These are phyloP conservation scores for Fraxinus greggii DNA, from an alignment of 305 asterid species.

Conservation along the genomic window DNA sequence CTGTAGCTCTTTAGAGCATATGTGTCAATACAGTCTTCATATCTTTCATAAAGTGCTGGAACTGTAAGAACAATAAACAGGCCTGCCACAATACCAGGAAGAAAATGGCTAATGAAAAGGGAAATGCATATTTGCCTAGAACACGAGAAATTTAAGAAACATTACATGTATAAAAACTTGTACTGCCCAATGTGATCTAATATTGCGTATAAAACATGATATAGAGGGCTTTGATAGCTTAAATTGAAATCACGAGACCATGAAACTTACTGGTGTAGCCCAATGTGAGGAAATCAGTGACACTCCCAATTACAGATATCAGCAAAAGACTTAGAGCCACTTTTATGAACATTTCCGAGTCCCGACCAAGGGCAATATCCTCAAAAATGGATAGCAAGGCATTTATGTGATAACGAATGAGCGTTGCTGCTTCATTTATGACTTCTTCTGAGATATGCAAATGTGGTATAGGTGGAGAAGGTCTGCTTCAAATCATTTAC, in stretches of 20 bases:
- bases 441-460: conserved; percentile 68
- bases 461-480: conserved; percentile 83
- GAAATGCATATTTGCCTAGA: neutral
- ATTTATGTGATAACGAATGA: conserved; percentile 46
- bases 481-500: conserved; percentile 46
- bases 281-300: conserved; percentile 55
- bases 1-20: conserved; percentile 32
- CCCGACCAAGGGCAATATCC: conserved; percentile 66
- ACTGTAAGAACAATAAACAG: conserved; percentile 56
- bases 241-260: neutral
- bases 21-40: conserved; percentile 49
- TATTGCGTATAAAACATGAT: neutral
- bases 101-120: neutral
- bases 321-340: conserved; percentile 44
- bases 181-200: neutral
- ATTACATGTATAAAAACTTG: neutral
- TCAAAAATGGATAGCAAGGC: conserved; percentile 46
- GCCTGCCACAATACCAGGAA: conserved; percentile 43
- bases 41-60: conserved; percentile 73
- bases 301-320: conserved; percentile 47
- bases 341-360: conserved; percentile 54
- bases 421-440: conserved; percentile 44
- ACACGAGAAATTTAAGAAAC: neutral
- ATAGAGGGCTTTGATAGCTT: neutral
- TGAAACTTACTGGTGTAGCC: conserved; percentile 44